A percentile compares a stretch with the other conserved stretches of the same genome.
These are phyloP conservation scores for Cyberlindnera veronae DNA, from an alignment of 805 yeast genomes.

Conservation along the genomic window DNA sequence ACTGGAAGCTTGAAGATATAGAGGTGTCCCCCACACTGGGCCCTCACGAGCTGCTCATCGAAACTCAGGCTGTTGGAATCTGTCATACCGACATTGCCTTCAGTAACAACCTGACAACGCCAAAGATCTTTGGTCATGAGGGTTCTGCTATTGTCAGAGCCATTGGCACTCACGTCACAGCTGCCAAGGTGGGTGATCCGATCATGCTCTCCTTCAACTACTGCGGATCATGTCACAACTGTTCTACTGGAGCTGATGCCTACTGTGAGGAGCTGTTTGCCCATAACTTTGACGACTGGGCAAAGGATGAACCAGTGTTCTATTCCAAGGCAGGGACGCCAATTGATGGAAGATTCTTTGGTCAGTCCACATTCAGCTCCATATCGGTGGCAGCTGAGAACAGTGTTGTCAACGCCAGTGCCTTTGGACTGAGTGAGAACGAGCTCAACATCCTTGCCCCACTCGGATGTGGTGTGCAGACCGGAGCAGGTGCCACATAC, in stretches of 20 bases:
- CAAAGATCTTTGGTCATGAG: constrained; percentile 12
- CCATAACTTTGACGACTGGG: background rate
- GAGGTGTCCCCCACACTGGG: constrained; percentile 2
- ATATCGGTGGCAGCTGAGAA: constrained; percentile 1
- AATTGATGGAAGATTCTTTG: constrained; percentile 11
- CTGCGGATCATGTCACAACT: constrained; percentile 3
- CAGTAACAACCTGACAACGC: background rate
- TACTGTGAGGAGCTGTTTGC: constrained; percentile 5
- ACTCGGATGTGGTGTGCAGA: constrained; percentile 13
- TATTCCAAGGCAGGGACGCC: background rate
- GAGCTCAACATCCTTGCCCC: constrained; percentile 6
- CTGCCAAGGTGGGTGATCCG: constrained; percentile 6
- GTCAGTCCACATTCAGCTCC: constrained; percentile 8
- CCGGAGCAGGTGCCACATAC: constrained; percentile 12
- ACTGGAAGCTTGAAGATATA: constrained; percentile 6
- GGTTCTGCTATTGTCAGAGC: constrained; percentile 11
- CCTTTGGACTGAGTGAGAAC: constrained; percentile 1
- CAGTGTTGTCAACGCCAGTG: constrained; percentile 5
- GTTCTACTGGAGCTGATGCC: background rate
- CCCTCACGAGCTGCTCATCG: constrained; percentile 7
- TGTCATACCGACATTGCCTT: constrained; percentile 11
- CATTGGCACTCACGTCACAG: constrained; percentile 4
- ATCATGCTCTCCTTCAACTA: constrained; percentile 5
- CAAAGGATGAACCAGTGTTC: background rate
- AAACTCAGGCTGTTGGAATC: constrained; percentile 7